phyloP scores from a whole-genome alignment of 495 filamentous ascomycete genomes.

The Penicillium riverlandense region DNA sequence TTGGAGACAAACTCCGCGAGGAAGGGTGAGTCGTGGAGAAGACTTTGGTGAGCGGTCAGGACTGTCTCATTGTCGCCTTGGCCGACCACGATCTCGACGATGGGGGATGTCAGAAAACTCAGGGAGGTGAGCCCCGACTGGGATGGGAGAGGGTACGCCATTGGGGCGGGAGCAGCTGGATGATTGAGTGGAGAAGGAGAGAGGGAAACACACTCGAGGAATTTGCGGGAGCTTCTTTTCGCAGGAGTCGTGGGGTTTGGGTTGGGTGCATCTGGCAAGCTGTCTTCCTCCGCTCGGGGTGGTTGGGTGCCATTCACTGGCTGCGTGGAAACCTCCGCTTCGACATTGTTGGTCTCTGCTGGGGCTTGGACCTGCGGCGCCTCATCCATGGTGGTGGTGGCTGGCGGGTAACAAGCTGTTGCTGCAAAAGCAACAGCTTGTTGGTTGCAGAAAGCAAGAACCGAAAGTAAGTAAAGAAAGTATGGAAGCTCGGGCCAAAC shows the following conservation, averaged over 20 bases:
- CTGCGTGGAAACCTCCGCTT: not conserved
- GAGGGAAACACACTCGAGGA: slow-evolving; percentile 23
- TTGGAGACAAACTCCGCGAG: slow-evolving; percentile 56
- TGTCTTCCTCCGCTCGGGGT: slow-evolving; percentile 9
- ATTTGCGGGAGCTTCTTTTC: slow-evolving; percentile 21
- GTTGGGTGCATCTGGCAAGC: slow-evolving; percentile 14
- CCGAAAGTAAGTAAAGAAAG: not conserved
- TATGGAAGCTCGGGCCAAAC: not conserved
- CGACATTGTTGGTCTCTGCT: not conserved
- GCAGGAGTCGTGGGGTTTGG: slow-evolving; percentile 10
- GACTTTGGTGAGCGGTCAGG: slow-evolving; percentile 71
- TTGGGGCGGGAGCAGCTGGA: no score
- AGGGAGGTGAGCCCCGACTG: slow-evolving; percentile 3
- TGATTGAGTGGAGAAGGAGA: not conserved
- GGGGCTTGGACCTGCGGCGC: not conserved
- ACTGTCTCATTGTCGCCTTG: slow-evolving; percentile 48
- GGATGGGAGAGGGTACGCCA: not conserved
- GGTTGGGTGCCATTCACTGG: slow-evolving; percentile 5
- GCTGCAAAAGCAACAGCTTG: no score
- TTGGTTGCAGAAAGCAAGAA: no score
- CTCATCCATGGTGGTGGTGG: no score
- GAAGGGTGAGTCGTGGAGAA: slow-evolving; percentile 66
- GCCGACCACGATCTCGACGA: slow-evolving; percentile 73
- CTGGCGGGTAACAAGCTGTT: no score
- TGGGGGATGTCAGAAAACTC: slow-evolving; percentile 61